phyloP scores from a whole-genome alignment of 2,329 filamentous ascomycete species.

The Dactylellina sp. region DNA sequence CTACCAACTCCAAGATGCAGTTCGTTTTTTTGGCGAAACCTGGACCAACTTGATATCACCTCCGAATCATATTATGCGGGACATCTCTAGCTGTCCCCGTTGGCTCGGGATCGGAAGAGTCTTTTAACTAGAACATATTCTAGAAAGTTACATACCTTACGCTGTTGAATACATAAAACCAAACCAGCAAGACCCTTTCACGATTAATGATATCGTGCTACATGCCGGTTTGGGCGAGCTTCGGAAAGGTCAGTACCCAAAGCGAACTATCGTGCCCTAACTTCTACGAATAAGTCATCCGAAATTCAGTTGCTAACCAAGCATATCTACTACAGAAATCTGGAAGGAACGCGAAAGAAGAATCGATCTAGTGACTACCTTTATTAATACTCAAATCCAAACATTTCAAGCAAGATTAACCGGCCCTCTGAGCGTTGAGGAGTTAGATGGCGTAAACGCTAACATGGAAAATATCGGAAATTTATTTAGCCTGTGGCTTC shows the following conservation, averaged over 20 bases:
- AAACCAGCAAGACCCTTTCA: background rate
- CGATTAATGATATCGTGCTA: background rate
- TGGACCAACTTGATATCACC: background rate
- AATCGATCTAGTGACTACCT: background rate
- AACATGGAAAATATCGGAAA: background rate
- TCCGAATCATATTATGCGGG: background rate
- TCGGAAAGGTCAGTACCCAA: background rate
- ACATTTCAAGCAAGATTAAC: no score
- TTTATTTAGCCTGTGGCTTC: background rate
- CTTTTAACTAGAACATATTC: background rate
- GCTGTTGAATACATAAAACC: background rate
- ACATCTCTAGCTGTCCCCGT: background rate
- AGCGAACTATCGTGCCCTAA: no score
- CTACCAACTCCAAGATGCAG: constrained; percentile 5
- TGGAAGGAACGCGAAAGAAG: background rate
- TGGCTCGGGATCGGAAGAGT: constrained; percentile 14
- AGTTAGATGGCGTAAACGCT: background rate
- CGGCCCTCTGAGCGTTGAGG: no score
- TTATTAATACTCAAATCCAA: background rate
- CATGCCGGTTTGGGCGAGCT: background rate
- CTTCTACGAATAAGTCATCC: no score
- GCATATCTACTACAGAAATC: background rate
- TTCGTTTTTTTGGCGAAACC: background rate
- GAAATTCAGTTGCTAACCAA: background rate
- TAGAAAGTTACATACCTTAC: background rate